Percentiles rank a stretch among this genome's conserved stretches.
These are phyloP conservation scores for Termitomyces sp. DNA, from an alignment of 768 basidiomycete genomes.

Conservation along the genomic window DNA sequence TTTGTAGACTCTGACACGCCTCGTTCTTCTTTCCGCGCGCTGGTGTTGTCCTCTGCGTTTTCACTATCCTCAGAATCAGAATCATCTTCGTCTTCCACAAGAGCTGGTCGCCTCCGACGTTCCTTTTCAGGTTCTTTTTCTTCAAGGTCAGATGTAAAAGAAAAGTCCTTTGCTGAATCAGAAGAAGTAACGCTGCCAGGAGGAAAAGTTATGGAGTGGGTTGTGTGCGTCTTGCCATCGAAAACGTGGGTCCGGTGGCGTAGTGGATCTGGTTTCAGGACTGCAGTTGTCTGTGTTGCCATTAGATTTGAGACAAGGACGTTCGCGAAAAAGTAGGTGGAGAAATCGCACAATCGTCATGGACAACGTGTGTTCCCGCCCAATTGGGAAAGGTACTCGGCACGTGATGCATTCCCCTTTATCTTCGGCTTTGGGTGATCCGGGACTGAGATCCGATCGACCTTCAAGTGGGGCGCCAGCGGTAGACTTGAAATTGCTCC, in stretches of 20 bases:
- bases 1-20: background rate
- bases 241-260: constrained; percentile 24
- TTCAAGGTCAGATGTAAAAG: constrained; percentile 7
- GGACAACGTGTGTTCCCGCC: no score
- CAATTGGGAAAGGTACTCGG: background rate
- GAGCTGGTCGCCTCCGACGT: background rate
- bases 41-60: background rate
- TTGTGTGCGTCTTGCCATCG: constrained; percentile 12
- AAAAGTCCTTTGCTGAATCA: constrained; percentile 11
- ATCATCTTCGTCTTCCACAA: background rate
- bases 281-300: constrained; percentile 5
- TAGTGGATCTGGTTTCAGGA: constrained; percentile 9
- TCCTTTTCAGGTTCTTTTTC: background rate
- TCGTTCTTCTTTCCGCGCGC: background rate
- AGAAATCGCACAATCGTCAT: background rate
- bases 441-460: background rate
- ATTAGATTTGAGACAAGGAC: background rate
- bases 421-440: background rate
- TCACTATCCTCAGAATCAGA: constrained; percentile 2
- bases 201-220: constrained; percentile 7
- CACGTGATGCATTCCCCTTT: background rate
- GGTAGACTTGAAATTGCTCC: background rate
- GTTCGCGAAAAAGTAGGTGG: background rate
- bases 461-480: background rate
- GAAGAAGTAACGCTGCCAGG: constrained; percentile 14